Percentiles rank a stretch among this genome's conserved stretches.
phyloP scores from a whole-genome alignment of 441 rosid species.

The Biscutella laevigata region DNA sequence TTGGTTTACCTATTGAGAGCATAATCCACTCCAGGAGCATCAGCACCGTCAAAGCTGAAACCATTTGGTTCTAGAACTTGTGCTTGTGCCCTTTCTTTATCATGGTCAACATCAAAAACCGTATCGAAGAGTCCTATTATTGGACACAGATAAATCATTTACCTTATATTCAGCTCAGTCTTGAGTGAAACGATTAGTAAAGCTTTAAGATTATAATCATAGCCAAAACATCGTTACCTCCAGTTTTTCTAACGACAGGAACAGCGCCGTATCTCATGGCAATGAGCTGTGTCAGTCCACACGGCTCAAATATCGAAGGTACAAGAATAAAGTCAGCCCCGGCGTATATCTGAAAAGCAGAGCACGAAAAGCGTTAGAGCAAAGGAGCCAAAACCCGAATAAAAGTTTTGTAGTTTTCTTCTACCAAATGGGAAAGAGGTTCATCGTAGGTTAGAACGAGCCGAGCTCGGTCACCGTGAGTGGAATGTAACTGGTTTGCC shows the following conservation, averaged over 20 bases:
- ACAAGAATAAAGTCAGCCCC: constrained; percentile 94
- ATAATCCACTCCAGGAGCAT: constrained; percentile 70
- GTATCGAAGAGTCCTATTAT: constrained; percentile 79
- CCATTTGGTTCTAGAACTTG: constrained; percentile 87
- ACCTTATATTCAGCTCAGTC: constrained; percentile 2
- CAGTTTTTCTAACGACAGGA: constrained; percentile 91
- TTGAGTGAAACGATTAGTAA: neutral
- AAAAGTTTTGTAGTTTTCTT: neutral
- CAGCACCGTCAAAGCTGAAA: constrained; percentile 85
- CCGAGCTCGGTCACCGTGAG: constrained; percentile 60
- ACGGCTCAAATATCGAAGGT: constrained; percentile 95
- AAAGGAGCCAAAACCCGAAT: neutral
- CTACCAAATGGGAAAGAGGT: constrained; percentile 94
- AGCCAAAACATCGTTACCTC: constrained; percentile 41
- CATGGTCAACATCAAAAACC: constrained; percentile 88
- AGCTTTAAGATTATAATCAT: neutral
- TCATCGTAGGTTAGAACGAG: constrained; percentile 87
- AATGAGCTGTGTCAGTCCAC: constrained; percentile 87
- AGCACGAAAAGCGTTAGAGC: neutral
- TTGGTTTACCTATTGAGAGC: constrained; percentile 65
- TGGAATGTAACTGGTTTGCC: constrained; percentile 68
- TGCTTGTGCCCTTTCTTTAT: constrained; percentile 75
- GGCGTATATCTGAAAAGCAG: constrained; percentile 56
- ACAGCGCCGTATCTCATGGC: constrained; percentile 97
- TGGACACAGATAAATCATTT: neutral